Conservation (phyloP, 169 alveolate genomes). For the Amoebophrya sp. region DNA sequence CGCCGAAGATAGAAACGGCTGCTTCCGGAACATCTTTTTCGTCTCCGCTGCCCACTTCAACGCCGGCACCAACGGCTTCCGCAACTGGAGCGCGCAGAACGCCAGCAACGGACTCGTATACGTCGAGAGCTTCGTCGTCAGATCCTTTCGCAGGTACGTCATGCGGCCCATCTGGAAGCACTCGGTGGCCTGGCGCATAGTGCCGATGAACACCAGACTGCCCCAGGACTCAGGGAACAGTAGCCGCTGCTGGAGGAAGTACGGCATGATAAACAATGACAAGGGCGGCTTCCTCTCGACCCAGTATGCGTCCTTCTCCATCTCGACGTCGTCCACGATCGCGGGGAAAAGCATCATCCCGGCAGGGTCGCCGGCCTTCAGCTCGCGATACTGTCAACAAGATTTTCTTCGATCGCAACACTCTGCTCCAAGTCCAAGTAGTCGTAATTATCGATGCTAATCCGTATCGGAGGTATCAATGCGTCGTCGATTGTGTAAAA, state of each 20-base stretch:
- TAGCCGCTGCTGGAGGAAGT: background rate
- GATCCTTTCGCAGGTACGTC: background rate
- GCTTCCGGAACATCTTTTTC: too few relatives aligned
- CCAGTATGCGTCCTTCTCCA: background rate
- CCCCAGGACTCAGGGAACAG: background rate
- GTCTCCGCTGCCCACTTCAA: too few relatives aligned
- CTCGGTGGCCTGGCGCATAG: background rate
- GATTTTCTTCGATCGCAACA: background rate
- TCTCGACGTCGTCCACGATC: background rate
- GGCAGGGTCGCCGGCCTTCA: background rate
- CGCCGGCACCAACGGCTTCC: background rate
- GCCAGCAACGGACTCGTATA: background rate
- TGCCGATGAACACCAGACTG: background rate
- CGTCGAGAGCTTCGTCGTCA: background rate
- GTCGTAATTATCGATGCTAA: too few relatives aligned
- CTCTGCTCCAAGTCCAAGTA: too few relatives aligned
- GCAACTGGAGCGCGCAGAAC: background rate
- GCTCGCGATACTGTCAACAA: background rate
- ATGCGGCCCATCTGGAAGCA: background rate
- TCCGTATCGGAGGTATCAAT: too few relatives aligned
- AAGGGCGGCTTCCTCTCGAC: too few relatives aligned
- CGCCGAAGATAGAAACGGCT: too few relatives aligned
- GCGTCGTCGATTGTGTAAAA: too few relatives aligned
- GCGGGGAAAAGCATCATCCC: background rate
- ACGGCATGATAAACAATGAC: background rate